Evolutionary conservation across 2,329 filamentous ascomycete species (phyloP).

Genomic region (Cladophialophora yegresii): DNA sequence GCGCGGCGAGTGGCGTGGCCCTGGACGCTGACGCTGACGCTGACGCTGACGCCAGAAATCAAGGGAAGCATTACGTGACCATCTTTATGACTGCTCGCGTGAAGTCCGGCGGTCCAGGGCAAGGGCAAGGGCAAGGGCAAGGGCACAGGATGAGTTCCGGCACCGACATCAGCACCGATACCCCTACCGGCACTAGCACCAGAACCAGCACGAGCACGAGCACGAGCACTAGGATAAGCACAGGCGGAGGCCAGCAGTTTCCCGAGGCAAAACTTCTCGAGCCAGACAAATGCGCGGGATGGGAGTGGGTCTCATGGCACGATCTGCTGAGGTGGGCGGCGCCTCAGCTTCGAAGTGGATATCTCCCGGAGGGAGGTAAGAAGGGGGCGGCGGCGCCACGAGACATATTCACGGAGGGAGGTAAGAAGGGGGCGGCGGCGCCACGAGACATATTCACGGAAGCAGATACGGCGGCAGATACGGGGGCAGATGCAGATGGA

Average conservation of each 20-base stretch:
- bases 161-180: conserved; percentile 34
- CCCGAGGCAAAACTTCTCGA: conserved; percentile 52
- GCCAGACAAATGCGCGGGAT: conserved; percentile 57
- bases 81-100: conserved; percentile 64
- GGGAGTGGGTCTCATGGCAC: conserved; percentile 58
- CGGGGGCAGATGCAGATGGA: conserved; percentile 11
- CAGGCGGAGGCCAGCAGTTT: conserved; percentile 25
- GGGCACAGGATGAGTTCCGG: too few relatives aligned
- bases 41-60: background rate
- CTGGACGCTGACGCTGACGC: too few relatives aligned
- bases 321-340: conserved; percentile 47
- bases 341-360: conserved; percentile 22
- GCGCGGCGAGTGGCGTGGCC: conserved; percentile 37
- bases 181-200: background rate
- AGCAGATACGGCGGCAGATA: background rate
- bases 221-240: background rate
- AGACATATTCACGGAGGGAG: background rate
- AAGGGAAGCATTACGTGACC: conserved; percentile 72
- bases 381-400: background rate
- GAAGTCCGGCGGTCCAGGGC: conserved; percentile 34
- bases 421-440: too few relatives aligned
- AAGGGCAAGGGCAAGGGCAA: background rate
- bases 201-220: conserved; percentile 28
- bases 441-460: background rate
- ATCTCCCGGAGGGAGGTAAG: conserved; percentile 15